These are phyloP conservation scores for Stipa capillata DNA, from an alignment of 176 grass and related monocot species.

Conservation along the genomic window DNA sequence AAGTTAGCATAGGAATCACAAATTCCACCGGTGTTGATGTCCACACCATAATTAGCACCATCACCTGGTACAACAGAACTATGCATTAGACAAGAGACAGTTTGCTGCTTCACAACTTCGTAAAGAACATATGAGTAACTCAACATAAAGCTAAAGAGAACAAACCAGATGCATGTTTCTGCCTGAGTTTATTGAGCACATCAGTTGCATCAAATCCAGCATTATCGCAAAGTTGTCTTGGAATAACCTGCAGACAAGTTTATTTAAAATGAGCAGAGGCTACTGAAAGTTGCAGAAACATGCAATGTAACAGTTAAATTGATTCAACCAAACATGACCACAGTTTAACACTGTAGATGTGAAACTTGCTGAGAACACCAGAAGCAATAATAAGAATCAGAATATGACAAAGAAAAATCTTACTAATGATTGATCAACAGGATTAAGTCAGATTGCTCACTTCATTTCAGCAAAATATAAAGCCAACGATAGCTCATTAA, in stretches of 20 bases:
- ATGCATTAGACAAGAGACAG: neutral
- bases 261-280: slow-evolving; percentile 3
- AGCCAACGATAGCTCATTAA: neutral
- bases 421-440: neutral
- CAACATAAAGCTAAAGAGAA: slow-evolving; percentile 11
- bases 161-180: slow-evolving; percentile 88
- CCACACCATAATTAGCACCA: slow-evolving; percentile 93
- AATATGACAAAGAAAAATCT: neutral
- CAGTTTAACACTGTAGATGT: neutral
- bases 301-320: neutral
- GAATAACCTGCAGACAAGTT: slow-evolving; percentile 54
- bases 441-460: neutral
- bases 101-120: neutral
- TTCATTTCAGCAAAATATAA: neutral
- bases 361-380: neutral
- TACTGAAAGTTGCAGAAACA: neutral
- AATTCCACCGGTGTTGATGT: slow-evolving; percentile 93
- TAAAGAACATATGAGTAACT: neutral
- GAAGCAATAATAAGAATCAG: neutral
- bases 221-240: slow-evolving; percentile 93
- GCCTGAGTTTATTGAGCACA: slow-evolving; percentile 87
- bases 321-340: neutral
- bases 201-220: slow-evolving; percentile 96
- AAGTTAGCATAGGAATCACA: slow-evolving; percentile 91
- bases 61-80: slow-evolving; percentile 43